phyloP scores from a whole-genome alignment of 106 monocot genomes.

The Acanthochlamys bracteata region DNA sequence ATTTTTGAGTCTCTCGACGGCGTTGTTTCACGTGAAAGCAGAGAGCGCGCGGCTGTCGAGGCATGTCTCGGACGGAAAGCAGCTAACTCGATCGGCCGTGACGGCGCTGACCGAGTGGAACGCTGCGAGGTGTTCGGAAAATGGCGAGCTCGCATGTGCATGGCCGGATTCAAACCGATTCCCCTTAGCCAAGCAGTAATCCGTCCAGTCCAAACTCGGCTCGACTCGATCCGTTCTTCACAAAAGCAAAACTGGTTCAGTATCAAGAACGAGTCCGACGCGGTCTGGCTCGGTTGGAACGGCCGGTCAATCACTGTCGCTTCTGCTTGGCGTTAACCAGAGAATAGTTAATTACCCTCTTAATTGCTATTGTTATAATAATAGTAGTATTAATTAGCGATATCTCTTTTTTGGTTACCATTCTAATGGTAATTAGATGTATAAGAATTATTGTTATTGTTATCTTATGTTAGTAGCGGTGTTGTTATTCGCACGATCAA shows the following conservation, averaged over 20 bases:
- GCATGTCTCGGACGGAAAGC: constrained; percentile 39
- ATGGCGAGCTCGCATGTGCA: constrained; percentile 74
- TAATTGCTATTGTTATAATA: background rate
- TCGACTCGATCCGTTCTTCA: constrained; percentile 13
- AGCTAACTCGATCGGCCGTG: constrained; percentile 42
- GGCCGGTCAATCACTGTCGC: constrained; percentile 46
- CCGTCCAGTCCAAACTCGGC: constrained; percentile 21
- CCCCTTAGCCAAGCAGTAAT: constrained; percentile 23
- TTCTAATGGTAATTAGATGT: background rate
- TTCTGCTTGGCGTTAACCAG: constrained; percentile 57
- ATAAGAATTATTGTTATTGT: too few species aligned
- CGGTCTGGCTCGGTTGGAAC: constrained; percentile 47
- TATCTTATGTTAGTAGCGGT: background rate
- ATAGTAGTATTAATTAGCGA: background rate
- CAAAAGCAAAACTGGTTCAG: constrained; percentile 32
- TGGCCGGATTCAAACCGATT: constrained; percentile 50
- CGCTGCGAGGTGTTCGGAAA: constrained; percentile 78
- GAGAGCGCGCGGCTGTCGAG: constrained; percentile 35
- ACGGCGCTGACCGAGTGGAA: constrained; percentile 55
- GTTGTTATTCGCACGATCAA: background rate
- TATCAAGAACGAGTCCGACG: constrained; percentile 32
- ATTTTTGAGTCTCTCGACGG: constrained; percentile 58
- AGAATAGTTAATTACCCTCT: background rate
- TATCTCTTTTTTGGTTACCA: background rate
- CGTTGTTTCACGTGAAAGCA: constrained; percentile 20